Base-by-base conservation (phyloP, 2,329 filamentous ascomycete genomes). In the Penicillium sp. region DNA sequence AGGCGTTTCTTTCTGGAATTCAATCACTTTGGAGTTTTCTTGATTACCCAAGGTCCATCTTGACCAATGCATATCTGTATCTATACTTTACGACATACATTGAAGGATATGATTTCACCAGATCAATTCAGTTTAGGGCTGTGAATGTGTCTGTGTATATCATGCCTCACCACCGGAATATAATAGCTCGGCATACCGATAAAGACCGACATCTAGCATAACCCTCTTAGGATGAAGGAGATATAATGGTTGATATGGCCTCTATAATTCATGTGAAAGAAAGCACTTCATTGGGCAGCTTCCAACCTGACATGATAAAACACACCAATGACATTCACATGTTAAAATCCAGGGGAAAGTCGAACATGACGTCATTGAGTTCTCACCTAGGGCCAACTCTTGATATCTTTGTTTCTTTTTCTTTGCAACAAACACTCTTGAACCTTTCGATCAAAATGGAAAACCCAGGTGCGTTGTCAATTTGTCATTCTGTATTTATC, bases 361-460 rank as follows among this genome's bases (percentile, higher is more conserved):
- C 11, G 12, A 17, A 8, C 12, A 62, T 63, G 61, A 63, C 59
- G 60, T 63, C 61, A 63, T 59, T 19, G 12, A 7, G 19, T 35
- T 11, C 8, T 16, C 30, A 31, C 31, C 31, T n/a, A 16, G 22
- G 12, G 1, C 28, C 28, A 33, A 31, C 12, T 44, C 42, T 37
- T 26, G 49, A 48, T 46, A 38, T 36, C 33, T 33, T 33, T 38
- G 31, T 31, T 4, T 33, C 31, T 50, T 37, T 37, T 36, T 45
- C 12, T 36, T 17, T 19, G 33, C 16, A 49, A 33, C 41, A 40
- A 16, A n/a, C 43, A 19, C n/a, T 6, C 17, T 47, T 31, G 16
- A 50, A 9, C 11, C 4, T 10, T 8, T 36, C 5, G 12, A 47
- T 40, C 42, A 30, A 25, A n/a, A 65, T 66, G 54, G 59, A 63